These are phyloP conservation scores for Phytophthora rubi DNA, from an alignment of 352 stramenopile genomes.

Conservation along the genomic window DNA sequence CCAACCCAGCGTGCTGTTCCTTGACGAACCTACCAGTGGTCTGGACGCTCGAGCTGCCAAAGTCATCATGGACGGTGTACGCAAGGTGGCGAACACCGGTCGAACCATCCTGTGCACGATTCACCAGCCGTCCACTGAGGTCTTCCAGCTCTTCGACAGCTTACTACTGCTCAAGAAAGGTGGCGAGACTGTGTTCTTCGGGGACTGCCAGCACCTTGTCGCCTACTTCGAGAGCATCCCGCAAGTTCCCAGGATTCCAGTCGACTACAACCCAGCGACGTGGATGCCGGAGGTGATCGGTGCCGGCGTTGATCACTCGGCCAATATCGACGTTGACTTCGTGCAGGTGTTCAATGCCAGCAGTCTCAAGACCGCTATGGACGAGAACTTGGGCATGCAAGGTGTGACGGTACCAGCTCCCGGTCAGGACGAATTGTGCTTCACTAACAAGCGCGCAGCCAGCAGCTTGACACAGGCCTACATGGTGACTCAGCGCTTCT, in stretches of 20 bases:
- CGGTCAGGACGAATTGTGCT: slow-evolving; percentile 31
- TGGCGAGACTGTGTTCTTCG: slow-evolving; percentile 55
- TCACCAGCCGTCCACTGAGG: slow-evolving; percentile 87
- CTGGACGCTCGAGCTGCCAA: slow-evolving; percentile 85
- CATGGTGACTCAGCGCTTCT: slow-evolving; percentile 59
- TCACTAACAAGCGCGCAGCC: slow-evolving; percentile 40
- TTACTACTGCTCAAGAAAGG: slow-evolving; percentile 74
- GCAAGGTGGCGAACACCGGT: slow-evolving; percentile 46
- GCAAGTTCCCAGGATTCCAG: slow-evolving; percentile 46
- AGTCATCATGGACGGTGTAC: slow-evolving; percentile 57
- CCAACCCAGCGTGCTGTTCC: slow-evolving; percentile 81
- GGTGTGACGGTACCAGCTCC: slow-evolving; percentile 19
- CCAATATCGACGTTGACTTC: slow-evolving; percentile 41
- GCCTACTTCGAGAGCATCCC: slow-evolving; percentile 60
- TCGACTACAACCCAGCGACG: slow-evolving; percentile 58
- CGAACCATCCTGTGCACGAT: slow-evolving; percentile 90
- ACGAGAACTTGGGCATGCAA: slow-evolving; percentile 34
- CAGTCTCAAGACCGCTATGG: slow-evolving; percentile 24
- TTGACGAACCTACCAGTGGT: slow-evolving; percentile 87
- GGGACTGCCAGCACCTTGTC: slow-evolving; percentile 39
- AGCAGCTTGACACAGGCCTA: slow-evolving; percentile 31
- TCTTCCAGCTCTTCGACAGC: slow-evolving; percentile 88
- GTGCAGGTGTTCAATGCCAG: slow-evolving; percentile 32
- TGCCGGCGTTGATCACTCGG: slow-evolving; percentile 41
- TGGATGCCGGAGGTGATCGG: slow-evolving; percentile 86